These are phyloP conservation scores for Rhodotorula kratochvilovae DNA, from an alignment of 768 basidiomycete species.

Conservation along the genomic window DNA sequence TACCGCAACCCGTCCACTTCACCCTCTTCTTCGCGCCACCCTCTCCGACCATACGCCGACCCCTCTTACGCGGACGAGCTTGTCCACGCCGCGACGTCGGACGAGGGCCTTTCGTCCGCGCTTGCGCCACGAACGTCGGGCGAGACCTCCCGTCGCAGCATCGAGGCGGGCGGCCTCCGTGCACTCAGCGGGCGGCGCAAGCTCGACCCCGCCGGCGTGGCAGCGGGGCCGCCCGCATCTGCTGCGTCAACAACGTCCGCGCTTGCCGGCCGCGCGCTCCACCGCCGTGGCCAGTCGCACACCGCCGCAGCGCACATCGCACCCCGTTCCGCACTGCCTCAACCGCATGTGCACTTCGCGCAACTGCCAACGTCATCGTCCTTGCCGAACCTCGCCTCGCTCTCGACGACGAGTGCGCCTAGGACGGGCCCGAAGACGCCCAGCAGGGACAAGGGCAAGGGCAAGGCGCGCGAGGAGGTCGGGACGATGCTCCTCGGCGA, in stretches of 20 bases:
- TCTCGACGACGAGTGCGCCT: background rate
- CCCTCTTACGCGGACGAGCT: slow-evolving; percentile 4
- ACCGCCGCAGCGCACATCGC: background rate
- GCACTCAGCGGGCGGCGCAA: slow-evolving; percentile 10
- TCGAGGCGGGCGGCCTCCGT: background rate
- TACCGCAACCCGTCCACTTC: background rate
- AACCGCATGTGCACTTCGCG: background rate
- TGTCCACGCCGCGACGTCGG: background rate
- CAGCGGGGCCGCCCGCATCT: background rate
- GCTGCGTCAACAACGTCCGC: background rate
- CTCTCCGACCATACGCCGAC: background rate
- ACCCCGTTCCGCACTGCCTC: too few species aligned
- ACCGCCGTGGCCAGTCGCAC: background rate
- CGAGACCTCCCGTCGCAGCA: background rate
- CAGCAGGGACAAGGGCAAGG: background rate
- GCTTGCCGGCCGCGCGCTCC: background rate
- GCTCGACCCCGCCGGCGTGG: background rate
- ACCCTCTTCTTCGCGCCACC: background rate
- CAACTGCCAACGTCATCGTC: background rate
- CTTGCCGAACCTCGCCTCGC: background rate
- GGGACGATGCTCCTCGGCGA: background rate
- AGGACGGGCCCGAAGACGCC: background rate
- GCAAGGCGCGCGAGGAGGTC: background rate
- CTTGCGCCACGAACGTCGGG: background rate
- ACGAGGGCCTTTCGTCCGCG: background rate